Evolutionary conservation across 257 asterid species (phyloP).

Genomic region (Gentiana macrophylla): DNA sequence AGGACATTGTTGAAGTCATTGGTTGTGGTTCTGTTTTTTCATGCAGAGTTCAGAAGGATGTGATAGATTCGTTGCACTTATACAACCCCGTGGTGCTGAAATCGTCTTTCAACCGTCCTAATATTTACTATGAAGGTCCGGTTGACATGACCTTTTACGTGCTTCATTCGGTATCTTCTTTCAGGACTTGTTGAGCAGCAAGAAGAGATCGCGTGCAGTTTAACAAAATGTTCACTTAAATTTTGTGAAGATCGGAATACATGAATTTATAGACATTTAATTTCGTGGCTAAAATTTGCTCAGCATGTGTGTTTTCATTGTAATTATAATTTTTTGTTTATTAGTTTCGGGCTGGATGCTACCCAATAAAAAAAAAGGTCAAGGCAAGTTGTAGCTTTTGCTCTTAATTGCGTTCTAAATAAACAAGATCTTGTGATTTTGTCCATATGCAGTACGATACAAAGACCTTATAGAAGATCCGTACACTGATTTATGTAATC

Average conservation of each 20-base stretch:
- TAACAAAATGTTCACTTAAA: background rate
- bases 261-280: no score
- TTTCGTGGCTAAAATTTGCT: no score
- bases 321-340: no score
- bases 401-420: slow-evolving; percentile 3
- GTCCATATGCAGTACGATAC: slow-evolving; percentile 69
- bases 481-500: slow-evolving; percentile 64
- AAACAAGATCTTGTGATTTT: slow-evolving; percentile 12
- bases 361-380: no score
- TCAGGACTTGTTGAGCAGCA: background rate
- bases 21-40: slow-evolving; percentile 11
- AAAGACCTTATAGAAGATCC: slow-evolving; percentile 86
- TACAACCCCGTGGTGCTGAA: slow-evolving; percentile 75
- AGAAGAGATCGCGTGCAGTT: no score
- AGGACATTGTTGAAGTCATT: background rate
- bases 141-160: slow-evolving; percentile 11
- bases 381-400: background rate
- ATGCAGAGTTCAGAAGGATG: slow-evolving; percentile 96
- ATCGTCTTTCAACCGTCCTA: slow-evolving; percentile 92
- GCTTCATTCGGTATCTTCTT: slow-evolving; percentile 9
- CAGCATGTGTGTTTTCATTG: no score
- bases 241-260: background rate
- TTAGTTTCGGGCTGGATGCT: no score
- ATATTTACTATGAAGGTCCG: slow-evolving; percentile 87
- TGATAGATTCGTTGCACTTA: slow-evolving; percentile 66